Base-by-base conservation (phyloP, 179 eudicot genomes). In the Patellifolia procumbens region DNA sequence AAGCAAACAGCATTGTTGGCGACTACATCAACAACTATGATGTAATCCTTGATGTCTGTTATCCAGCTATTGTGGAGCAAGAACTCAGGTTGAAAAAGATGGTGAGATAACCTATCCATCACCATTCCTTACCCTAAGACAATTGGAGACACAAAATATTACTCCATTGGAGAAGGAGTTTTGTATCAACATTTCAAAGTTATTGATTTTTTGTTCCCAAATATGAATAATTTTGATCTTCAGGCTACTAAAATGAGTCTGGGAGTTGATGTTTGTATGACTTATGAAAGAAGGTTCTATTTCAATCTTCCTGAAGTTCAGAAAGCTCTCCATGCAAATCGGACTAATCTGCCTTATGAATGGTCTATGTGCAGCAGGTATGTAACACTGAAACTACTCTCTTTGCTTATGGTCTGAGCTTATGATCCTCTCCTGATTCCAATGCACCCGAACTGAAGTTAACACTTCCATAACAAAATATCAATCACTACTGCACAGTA, bases 231-330 rank as follows among this genome's bases (percentile, higher is more conserved):
- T 16, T 56, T 8, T 64, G 49, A 22, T 74, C 37, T 77, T 64
- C 88, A 95, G 99, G 97, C 89, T 74, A 95, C 97, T 16, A 95
- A 95, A 82, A 87, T 91, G 69, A 95, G 99, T 74, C 31, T 87
- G 15, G 99, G 97, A 42, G 93, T 95, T 75, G 99, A 95, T 83
- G 97, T 93, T 29, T 95, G 99, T 84, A 93, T 95, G 88, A 89
- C 59, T 56, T 85, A 74, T 29, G 99, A 95, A 83, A 84, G 95
- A 70, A 69, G 58, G 17, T 95, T 88, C 86, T 93, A 95, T 84
- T 90, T 95, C 81, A 95, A 93, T 80, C 93, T 95, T 76, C 99
- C 97, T 2, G 89, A 89, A 83, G 99, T 95, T 74, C 99, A 95
- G 78, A 88, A 86, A 81, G 97, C 99, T 76, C 92, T 95, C 71